Evolutionary conservation across 441 rosid species (phyloP).

Genomic region (Jatropha multifida): DNA sequence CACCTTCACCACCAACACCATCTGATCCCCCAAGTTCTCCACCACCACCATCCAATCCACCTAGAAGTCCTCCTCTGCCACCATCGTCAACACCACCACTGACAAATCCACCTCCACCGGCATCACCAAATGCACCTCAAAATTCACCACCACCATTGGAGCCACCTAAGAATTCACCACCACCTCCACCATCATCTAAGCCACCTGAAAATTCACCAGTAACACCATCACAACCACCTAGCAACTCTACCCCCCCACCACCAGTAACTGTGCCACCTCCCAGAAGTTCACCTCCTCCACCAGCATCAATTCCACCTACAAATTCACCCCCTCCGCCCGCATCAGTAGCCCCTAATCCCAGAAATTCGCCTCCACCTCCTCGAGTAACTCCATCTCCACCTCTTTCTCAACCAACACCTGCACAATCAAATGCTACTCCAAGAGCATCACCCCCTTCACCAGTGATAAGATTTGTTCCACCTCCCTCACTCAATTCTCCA

Average conservation of each 20-base stretch:
- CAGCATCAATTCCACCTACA: constrained; percentile 15
- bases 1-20: constrained; percentile 33
- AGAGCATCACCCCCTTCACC: constrained; percentile 40
- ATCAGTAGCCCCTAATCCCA: constrained; percentile 21
- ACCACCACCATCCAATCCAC: constrained; percentile 28
- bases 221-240: constrained; percentile 7
- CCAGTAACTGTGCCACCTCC: constrained; percentile 19
- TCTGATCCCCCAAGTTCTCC: constrained; percentile 26
- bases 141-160: too few species aligned
- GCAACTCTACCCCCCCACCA: constrained; percentile 9
- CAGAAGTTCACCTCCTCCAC: constrained; percentile 17
- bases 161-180: constrained; percentile 25
- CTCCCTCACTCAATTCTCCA: constrained; percentile 34
- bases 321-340: constrained; percentile 31
- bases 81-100: constrained; percentile 27
- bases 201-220: background rate
- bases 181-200: constrained; percentile 8
- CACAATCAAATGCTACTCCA: constrained; percentile 46
- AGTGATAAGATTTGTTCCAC: constrained; percentile 33
- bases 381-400: constrained; percentile 23
- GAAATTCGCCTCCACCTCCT: constrained; percentile 34
- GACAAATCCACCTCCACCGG: constrained; percentile 23
- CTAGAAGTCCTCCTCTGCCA: constrained; percentile 17
- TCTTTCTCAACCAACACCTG: constrained; percentile 37
- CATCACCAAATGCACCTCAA: constrained; percentile 20